Evolutionary conservation across 2,329 filamentous ascomycete species (phyloP).

Genomic region (Aspergillus ochraceus): DNA sequence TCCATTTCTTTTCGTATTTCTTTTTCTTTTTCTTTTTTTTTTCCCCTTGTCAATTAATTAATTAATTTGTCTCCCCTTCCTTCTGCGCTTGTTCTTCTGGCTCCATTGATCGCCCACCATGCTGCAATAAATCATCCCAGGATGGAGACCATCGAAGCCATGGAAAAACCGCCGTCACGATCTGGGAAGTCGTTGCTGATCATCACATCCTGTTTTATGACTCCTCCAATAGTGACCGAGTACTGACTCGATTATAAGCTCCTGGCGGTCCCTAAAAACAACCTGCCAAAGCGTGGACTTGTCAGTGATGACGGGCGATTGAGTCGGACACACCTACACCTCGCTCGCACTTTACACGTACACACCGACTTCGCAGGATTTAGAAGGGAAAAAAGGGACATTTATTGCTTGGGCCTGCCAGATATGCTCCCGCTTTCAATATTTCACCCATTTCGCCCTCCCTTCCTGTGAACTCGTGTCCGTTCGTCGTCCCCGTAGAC

Average conservation of each 20-base stretch:
- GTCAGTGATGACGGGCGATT: conserved; percentile 25
- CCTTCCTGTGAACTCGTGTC: conserved; percentile 23
- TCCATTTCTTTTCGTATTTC: background rate
- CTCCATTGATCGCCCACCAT: conserved; percentile 38
- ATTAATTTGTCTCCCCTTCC: conserved; percentile 9
- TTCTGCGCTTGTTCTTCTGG: conserved; percentile 29
- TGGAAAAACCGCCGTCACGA: conserved; percentile 39
- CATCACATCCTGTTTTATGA: conserved; percentile 38
- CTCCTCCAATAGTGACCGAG: conserved; percentile 36
- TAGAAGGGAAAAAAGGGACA: background rate
- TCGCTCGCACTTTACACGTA: background rate
- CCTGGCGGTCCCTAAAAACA: conserved; percentile 20
- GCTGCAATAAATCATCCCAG: conserved; percentile 37
- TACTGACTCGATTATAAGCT: conserved; percentile 37
- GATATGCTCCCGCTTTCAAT: conserved; percentile 31
- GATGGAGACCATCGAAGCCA: conserved; percentile 35
- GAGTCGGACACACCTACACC: conserved; percentile 21
- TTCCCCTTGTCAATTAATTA: background rate
- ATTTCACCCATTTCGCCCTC: conserved; percentile 19
- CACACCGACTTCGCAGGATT: conserved; percentile 6
- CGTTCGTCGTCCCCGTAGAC: conserved; percentile 8
- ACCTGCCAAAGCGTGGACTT: background rate
- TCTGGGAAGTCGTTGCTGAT: conserved; percentile 36
- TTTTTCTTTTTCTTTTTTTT: conserved; percentile 1
- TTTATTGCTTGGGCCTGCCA: conserved; percentile 12